Evolutionary conservation across 2,329 filamentous ascomycete genomes (phyloP), one percentile per base, ranked within the genome.

Genomic region (Colletotrichum lini): DNA sequence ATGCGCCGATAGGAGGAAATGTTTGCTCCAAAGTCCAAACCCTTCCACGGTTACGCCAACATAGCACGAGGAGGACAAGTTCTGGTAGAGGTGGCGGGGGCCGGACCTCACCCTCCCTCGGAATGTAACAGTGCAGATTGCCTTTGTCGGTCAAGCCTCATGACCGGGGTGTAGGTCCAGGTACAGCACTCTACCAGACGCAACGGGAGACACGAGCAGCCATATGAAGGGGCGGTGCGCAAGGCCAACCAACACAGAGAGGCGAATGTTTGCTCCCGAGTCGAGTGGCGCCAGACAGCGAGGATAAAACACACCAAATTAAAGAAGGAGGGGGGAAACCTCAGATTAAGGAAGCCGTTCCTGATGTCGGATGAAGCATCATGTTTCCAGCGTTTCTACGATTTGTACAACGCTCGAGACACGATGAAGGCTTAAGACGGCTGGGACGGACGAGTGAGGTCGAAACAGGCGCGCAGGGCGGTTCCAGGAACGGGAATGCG

Each of bases 1-100:
- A 21, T 57, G 38, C 70, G 26, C 70, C 66, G 70, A 72, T 72
- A 72, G 70, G 70, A 72, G 65, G 70, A 72, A 70, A 65, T 56
- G 59, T 60, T 57, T 65, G 59, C 44, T 18, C 35, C 21, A 18
- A 57, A 21, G 44, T 18, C 15, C 45, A 26, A 26, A 4, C 26
- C 26, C 26, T 26, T 35, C 47, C 53, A 49, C 26, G 38, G 9
- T 16, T 16, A 15, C 13, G 26, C 23, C 21, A 30, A 18, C 21
- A 61, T 42, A 21, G 35, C 38, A 44, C 4, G 38, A 21, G 40
- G 53, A 26, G 50, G 9, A 38, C 52, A 40, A 42, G 26, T 26
- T 40, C 18, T 13, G 18, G 21, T 16, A 23, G 30, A 42, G 26
- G 45, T 54, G 54, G 65, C 44, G 26, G 47, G 50, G 65, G 30